Evolutionary conservation across 495 filamentous ascomycete genomes (phyloP).

Genomic region (Penicillium paxilli): DNA sequence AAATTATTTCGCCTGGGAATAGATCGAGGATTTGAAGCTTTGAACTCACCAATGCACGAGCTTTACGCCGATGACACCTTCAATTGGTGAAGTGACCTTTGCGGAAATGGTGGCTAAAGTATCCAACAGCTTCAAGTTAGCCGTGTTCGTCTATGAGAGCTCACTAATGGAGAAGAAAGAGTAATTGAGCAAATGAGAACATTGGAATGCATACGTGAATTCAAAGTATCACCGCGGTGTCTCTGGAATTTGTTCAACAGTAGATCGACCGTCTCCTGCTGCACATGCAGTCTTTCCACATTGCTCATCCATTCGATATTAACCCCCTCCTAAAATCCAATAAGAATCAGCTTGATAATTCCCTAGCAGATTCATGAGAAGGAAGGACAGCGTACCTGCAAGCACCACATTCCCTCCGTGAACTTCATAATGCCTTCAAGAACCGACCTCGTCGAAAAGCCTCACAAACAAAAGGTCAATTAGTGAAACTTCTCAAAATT

Average conservation of each 20-base stretch:
- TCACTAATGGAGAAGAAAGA: too few relatives aligned
- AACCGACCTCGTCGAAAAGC: too few relatives aligned
- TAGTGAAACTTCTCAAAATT: too few relatives aligned
- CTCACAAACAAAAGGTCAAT: neutral
- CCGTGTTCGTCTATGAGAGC: too few relatives aligned
- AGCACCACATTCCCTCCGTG: constrained; percentile 46
- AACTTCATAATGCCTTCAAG: constrained; percentile 39
- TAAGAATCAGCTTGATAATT: neutral
- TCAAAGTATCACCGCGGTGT: constrained; percentile 58
- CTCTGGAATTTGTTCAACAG: constrained; percentile 44
- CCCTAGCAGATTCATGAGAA: neutral
- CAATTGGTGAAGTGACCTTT: constrained; percentile 51
- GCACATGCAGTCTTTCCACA: constrained; percentile 38
- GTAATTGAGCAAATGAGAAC: neutral
- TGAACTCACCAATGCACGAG: constrained; percentile 62
- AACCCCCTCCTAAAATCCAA: constrained; percentile 31
- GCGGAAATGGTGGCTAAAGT: constrained; percentile 30
- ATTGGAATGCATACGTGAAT: constrained; percentile 43
- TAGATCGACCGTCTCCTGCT: constrained; percentile 37
- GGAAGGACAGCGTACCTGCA: constrained; percentile 26
- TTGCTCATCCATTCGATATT: constrained; percentile 51
- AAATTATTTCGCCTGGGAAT: too few relatives aligned
- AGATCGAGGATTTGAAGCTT: too few relatives aligned
- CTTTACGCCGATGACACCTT: constrained; percentile 63
- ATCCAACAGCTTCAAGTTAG: too few relatives aligned